Evolutionary conservation across 2,329 filamentous ascomycete genomes (phyloP), one percentile per base, ranked within the genome.

Genomic region (Pseudogymnoascus sp.): DNA sequence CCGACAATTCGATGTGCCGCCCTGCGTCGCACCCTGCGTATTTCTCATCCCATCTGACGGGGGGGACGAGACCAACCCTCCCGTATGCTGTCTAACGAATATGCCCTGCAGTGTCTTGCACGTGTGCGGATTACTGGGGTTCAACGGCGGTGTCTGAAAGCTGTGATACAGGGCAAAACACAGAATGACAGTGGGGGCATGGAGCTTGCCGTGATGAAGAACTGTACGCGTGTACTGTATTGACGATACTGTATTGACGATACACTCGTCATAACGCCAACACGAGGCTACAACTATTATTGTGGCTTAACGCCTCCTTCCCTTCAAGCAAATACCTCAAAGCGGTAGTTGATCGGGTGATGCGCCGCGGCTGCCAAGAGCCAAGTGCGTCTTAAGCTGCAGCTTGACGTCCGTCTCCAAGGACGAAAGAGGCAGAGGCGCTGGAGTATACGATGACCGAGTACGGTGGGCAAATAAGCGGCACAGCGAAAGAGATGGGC

Each of bases 291-390:
- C 26, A 2, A 33, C 41, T 24, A 15, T 26, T 21, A 4, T n/a
- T 54, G n/a, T 54, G 44, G 44, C 44, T 54, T n/a, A 17, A 54
- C n/a, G 26, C 44, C 44, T 54, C 26, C n/a, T 47, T 47, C 24
- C 24, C 41, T 8, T 29, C 13, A 4, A 29, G 24, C 21, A 47
- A 29, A 31, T 33, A 11, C 44, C 44, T 54, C n/a, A 33, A 54
- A 54, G 26, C 44, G 6, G 26, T 7, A 54, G 44, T 54, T 54
- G 44, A 54, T 33, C 44, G 44, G 44, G 26, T 54, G 44, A 54
- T 54, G n/a, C 44, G 44, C n/a, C 26, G 26, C n/a, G 44, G 26
- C 15, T 17, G 44, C 44, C 44, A 54, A 54, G 44, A 31, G 44
- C 26, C 44, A 54, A 50, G 44, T 26, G 9, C 26, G 26, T 54